Evolutionary conservation across 352 stramenopile species (phyloP).

Genomic region (Pythium phragmitis): DNA sequence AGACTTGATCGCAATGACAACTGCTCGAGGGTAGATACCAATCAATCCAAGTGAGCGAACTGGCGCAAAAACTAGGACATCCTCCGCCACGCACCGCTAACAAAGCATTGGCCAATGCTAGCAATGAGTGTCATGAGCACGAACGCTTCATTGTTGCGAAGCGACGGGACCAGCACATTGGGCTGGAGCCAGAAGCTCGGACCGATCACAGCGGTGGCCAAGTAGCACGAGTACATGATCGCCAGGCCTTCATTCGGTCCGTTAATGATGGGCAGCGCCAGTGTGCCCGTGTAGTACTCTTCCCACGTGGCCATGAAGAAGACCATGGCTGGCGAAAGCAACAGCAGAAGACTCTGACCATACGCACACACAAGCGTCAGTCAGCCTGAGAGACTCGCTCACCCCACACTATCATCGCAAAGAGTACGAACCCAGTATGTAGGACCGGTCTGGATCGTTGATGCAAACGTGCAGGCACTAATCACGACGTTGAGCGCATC

Average conservation of each 20-base stretch:
- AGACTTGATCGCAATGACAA: slow-evolving; percentile 61
- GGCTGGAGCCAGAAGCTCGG: slow-evolving; percentile 66
- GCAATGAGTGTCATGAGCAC: slow-evolving; percentile 69
- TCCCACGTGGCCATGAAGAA: slow-evolving; percentile 99
- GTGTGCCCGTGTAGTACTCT: slow-evolving; percentile 96
- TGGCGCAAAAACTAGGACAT: not conserved
- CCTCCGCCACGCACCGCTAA: slow-evolving; percentile 48
- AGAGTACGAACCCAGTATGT: slow-evolving; percentile 64
- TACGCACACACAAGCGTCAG: not conserved
- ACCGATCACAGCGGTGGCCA: slow-evolving; percentile 60
- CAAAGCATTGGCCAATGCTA: slow-evolving; percentile 63
- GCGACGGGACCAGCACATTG: slow-evolving; percentile 53
- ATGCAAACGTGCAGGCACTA: slow-evolving; percentile 80
- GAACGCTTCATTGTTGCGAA: slow-evolving; percentile 82
- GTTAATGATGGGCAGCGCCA: slow-evolving; percentile 95
- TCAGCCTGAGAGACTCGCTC: not conserved
- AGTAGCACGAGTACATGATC: slow-evolving; percentile 85
- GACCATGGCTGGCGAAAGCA: slow-evolving; percentile 74
- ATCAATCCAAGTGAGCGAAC: not conserved
- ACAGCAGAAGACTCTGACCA: slow-evolving; percentile 69
- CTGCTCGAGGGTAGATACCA: slow-evolving; percentile 26
- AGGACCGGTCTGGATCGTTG: slow-evolving; percentile 83
- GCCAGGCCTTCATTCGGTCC: slow-evolving; percentile 95
- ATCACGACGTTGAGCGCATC: slow-evolving; percentile 84
- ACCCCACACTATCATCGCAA: slow-evolving; percentile 13